phyloP scores from a whole-genome alignment of 805 yeast genomes.

The Cyberlindnera lachancei region DNA sequence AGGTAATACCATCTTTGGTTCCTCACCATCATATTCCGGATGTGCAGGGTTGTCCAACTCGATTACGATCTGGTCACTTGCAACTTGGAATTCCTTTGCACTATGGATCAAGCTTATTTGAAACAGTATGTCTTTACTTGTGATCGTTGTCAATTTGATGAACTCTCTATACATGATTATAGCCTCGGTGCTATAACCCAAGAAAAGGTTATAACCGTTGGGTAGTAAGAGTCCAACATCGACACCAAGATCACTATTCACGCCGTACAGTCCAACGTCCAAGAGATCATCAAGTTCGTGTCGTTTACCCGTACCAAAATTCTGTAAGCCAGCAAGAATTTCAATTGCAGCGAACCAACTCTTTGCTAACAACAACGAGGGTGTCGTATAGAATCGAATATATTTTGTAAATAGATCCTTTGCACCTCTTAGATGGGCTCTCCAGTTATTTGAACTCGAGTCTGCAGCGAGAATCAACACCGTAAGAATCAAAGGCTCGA shows the following conservation, averaged over 20 bases:
- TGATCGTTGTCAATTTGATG: slow-evolving; percentile 12
- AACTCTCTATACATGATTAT: slow-evolving; percentile 20
- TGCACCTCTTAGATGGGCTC: slow-evolving; percentile 61
- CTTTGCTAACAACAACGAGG: slow-evolving; percentile 37
- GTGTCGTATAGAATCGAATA: slow-evolving; percentile 19
- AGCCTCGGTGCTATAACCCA: slow-evolving; percentile 24
- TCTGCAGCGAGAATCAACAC: slow-evolving; percentile 57
- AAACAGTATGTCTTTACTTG: slow-evolving; percentile 16
- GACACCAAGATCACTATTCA: slow-evolving; percentile 12
- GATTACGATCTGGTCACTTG: slow-evolving; percentile 10
- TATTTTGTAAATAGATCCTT: slow-evolving; percentile 53
- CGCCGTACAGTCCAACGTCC: slow-evolving; percentile 20
- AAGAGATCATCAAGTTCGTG: slow-evolving; percentile 33
- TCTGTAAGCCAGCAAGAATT: slow-evolving; percentile 46
- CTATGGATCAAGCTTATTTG: slow-evolving; percentile 21
- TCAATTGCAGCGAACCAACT: slow-evolving; percentile 54
- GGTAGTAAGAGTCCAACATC: slow-evolving; percentile 20
- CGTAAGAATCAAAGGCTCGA: slow-evolving; percentile 62
- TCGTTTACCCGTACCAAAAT: slow-evolving; percentile 43
- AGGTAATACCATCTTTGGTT: slow-evolving; percentile 7
- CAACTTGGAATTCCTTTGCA: slow-evolving; percentile 22
- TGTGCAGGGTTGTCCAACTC: slow-evolving; percentile 12
- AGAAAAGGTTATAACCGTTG: slow-evolving; percentile 22
- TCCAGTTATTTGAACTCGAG: slow-evolving; percentile 49
- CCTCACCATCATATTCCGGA: slow-evolving; percentile 10